These are phyloP conservation scores for Paraleonurus japonicus DNA, from an alignment of 257 asterid species.

Conservation along the genomic window DNA sequence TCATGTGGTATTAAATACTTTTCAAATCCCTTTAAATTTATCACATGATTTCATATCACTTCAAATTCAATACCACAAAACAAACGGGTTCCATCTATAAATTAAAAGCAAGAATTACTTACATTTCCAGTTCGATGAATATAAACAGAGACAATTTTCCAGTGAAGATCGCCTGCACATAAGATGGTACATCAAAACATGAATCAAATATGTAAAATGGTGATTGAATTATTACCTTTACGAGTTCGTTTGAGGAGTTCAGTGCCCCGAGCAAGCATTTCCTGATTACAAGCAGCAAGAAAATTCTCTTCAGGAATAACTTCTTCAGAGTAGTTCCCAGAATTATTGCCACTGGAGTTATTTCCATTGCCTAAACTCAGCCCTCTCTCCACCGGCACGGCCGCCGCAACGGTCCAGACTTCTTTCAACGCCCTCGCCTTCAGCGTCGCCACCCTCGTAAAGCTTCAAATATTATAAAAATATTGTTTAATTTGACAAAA, in stretches of 20 bases:
- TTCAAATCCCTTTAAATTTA: too few species aligned
- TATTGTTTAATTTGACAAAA: too few species aligned
- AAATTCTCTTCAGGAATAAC: constrained; percentile 77
- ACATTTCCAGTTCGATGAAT: constrained; percentile 87
- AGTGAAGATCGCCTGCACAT: constrained; percentile 84
- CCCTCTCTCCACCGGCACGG: constrained; percentile 69
- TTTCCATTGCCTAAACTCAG: constrained; percentile 36
- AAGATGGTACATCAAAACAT: not conserved
- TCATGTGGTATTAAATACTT: too few species aligned
- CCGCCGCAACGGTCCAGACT: constrained; percentile 94
- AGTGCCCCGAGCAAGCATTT: constrained; percentile 80
- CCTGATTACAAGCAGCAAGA: constrained; percentile 91
- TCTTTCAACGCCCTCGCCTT: constrained; percentile 94
- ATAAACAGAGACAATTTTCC: constrained; percentile 97
- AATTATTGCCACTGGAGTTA: constrained; percentile 38
- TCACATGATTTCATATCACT: too few species aligned
- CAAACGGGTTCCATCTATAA: too few species aligned
- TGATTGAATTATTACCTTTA: constrained; percentile 44
- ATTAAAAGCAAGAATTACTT: constrained; percentile 7
- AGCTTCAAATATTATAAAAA: constrained; percentile 50
- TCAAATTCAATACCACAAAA: too few species aligned
- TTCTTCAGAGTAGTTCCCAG: constrained; percentile 52
- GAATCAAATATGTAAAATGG: not conserved
- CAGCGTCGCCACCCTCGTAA: constrained; percentile 87
- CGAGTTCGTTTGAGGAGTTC: constrained; percentile 96